Evolutionary conservation across 805 yeast species (phyloP), one percentile per base, ranked within the genome.

Genomic region (Candida mattraensis): DNA sequence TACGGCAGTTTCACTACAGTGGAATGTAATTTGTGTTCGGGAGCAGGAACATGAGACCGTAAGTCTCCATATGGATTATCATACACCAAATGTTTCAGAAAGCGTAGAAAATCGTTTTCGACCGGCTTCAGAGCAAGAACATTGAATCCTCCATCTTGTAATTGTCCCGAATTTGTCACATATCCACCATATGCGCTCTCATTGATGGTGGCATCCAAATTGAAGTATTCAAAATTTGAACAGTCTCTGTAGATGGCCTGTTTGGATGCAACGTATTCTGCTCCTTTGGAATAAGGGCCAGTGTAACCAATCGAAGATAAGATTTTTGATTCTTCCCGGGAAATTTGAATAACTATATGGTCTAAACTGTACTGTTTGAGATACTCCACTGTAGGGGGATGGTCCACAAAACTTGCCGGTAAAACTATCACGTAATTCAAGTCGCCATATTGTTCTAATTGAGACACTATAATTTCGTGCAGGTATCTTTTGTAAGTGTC

Each of bases 281-380:
- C 18, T 4, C 29, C 35, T 15, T 32, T 32, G 5, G 35, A 19
- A n/a, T 32, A 32, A 2, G 35, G 22, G 3, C 35, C 35, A 3
- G 29, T 32, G 24, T 32, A 32, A 5, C 35, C 35, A 5, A 32
- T 18, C 12, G 28, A 24, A 2, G 35, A 32, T 3, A 32, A 21
- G 14, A 32, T 32, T 14, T 21, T 18, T 6, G 29, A 24, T 18
- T 32, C 35, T 10, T 32, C 35, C 14, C 24, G 24, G 14, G 35
- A 32, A 18, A 32, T 32, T 16, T 32, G 35, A n/a, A 32, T 32
- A 26, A 32, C 35, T 4, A 32, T 32, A 22, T 32, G 35, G 24
- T 18, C 25, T 19, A 14, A 24, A 29, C 35, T 24, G 29, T 24
- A 24, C 4, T 32, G 19, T 10, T 32, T 32, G 18, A 32, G 22